phyloP scores from a whole-genome alignment of 768 basidiomycete species.

The Chalciporus chontae region DNA sequence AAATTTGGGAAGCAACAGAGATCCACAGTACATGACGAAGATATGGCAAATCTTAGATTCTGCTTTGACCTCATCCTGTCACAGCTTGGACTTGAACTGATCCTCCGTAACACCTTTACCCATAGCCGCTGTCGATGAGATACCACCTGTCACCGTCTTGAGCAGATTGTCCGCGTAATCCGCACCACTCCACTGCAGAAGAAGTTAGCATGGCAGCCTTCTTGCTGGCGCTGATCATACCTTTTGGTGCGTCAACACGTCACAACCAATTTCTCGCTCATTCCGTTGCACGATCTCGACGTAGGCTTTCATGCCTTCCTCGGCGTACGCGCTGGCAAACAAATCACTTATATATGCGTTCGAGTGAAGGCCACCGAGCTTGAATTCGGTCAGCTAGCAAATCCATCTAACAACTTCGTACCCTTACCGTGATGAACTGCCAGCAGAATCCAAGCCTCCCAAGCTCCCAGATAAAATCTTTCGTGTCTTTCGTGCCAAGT shows the following conservation, averaged over 20 bases:
- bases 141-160: slow-evolving; percentile 96
- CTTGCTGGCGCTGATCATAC: slow-evolving; percentile 37
- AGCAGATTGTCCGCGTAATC: slow-evolving; percentile 89
- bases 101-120: slow-evolving; percentile 92
- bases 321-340: slow-evolving; percentile 84
- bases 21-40: background rate
- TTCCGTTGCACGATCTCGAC: slow-evolving; percentile 90
- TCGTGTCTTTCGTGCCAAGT: slow-evolving; percentile 79
- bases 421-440: slow-evolving; percentile 96
- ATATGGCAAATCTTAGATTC: background rate
- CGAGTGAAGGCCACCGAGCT: slow-evolving; percentile 96
- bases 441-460: slow-evolving; percentile 96
- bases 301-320: slow-evolving; percentile 99
- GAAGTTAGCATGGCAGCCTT: slow-evolving; percentile 11
- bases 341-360: slow-evolving; percentile 95
- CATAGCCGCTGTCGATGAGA: slow-evolving; percentile 99
- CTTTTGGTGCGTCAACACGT: slow-evolving; percentile 97
- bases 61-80: slow-evolving; percentile 8
- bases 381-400: slow-evolving; percentile 7
- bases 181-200: slow-evolving; percentile 83
- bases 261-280: slow-evolving; percentile 91
- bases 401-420: background rate
- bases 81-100: slow-evolving; percentile 64
- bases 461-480: slow-evolving; percentile 86
- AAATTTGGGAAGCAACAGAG: background rate